Percentiles rank a stretch among this genome's conserved stretches.
Evolutionary conservation across 139 green algal species (phyloP).

Genomic region (Gonium pectorale): DNA sequence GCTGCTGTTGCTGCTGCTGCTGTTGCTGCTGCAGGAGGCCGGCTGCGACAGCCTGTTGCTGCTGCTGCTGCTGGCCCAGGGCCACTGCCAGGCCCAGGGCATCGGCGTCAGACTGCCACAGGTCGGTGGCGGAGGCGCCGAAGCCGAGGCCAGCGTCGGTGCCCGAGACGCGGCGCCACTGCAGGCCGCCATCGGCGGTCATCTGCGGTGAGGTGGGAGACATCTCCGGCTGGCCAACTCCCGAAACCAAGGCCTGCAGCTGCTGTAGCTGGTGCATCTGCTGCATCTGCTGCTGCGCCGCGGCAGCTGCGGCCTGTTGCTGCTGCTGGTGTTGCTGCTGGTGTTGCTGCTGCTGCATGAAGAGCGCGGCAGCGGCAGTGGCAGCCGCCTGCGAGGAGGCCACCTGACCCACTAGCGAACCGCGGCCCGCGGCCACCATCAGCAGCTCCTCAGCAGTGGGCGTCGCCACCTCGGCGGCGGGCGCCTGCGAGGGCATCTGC

Average conservation of each 20-base stretch:
- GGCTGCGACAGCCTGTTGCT: not conserved
- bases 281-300: slow-evolving; percentile 4
- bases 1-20: slow-evolving; percentile 32
- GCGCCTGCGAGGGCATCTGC: not conserved
- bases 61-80: slow-evolving; percentile 24
- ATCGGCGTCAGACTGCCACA: slow-evolving; percentile 15
- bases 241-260: not conserved
- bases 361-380: not conserved
- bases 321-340: not conserved
- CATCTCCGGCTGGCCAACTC: not conserved
- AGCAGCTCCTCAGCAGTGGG: slow-evolving; percentile 12
- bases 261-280: slow-evolving; percentile 33
- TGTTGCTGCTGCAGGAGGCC: not conserved
- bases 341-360: slow-evolving; percentile 24
- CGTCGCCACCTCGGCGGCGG: not conserved
- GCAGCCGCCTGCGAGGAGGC: not conserved
- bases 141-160: not conserved
- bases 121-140: not conserved
- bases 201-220: not conserved
- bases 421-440: not conserved
- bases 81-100: not conserved
- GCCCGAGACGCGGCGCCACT: slow-evolving; percentile 19
- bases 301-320: not conserved
- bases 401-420: not conserved
- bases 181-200: not conserved